Conservation (phyloP, 2,329 filamentous ascomycete species). For the Colletotrichum cordylinicola region DNA sequence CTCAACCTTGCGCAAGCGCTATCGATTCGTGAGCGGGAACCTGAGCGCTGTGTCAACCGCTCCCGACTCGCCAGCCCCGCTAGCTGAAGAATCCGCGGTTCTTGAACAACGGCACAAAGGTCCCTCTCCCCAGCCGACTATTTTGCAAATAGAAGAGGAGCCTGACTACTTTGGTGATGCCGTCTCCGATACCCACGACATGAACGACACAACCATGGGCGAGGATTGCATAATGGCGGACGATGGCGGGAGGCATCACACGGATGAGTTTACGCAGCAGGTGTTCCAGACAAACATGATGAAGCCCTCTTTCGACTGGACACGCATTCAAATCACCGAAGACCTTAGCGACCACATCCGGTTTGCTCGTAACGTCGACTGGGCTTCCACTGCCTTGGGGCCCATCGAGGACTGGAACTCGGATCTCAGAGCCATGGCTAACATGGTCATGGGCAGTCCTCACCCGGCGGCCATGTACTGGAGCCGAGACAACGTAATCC, state of each 20-base stretch:
- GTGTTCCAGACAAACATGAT: slow-evolving; percentile 41
- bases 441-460: slow-evolving; percentile 80
- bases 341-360: slow-evolving; percentile 73
- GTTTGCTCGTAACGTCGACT: slow-evolving; percentile 75
- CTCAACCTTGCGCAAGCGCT: slow-evolving; percentile 70
- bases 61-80: slow-evolving; percentile 43
- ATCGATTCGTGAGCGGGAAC: slow-evolving; percentile 71
- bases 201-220: slow-evolving; percentile 22
- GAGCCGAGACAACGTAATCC: slow-evolving; percentile 70
- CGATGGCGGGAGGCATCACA: slow-evolving; percentile 33
- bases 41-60: slow-evolving; percentile 36
- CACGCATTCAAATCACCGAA: slow-evolving; percentile 67
- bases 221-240: slow-evolving; percentile 32
- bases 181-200: slow-evolving; percentile 15
- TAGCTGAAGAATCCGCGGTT: slow-evolving; percentile 39
- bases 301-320: slow-evolving; percentile 79
- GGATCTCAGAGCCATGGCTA: slow-evolving; percentile 79
- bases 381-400: slow-evolving; percentile 75
- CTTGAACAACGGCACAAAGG: slow-evolving; percentile 39
- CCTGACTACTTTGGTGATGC: slow-evolving; percentile 50
- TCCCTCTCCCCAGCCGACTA: slow-evolving; percentile 39
- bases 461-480: slow-evolving; percentile 82
- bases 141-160: slow-evolving; percentile 37
- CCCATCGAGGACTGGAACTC: slow-evolving; percentile 77
- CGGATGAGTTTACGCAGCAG: slow-evolving; percentile 48